Conservation (phyloP, 768 basidiomycete genomes). For the Jaapia argillacea region DNA sequence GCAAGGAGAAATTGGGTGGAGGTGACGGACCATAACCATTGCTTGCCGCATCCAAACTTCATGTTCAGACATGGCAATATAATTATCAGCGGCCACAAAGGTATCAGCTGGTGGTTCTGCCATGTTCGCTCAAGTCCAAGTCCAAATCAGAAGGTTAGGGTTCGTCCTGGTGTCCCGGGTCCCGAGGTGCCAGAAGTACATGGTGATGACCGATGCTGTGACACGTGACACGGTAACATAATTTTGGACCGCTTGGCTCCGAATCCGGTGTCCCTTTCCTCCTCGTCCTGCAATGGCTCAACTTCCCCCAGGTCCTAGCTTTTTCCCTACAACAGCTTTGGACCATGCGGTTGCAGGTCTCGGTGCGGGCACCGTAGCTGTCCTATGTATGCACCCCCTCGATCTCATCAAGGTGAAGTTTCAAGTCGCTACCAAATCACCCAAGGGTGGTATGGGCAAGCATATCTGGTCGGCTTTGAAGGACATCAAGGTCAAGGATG, state of each 20-base stretch:
- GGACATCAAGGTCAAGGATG: conserved; percentile 64
- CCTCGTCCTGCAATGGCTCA: neutral
- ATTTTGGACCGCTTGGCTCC: no score
- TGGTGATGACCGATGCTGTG: no score
- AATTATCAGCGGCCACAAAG: no score
- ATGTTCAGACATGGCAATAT: no score
- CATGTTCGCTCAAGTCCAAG: no score
- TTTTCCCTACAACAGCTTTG: conserved; percentile 25
- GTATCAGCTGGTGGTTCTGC: conserved; percentile 8
- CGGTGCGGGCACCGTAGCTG: conserved; percentile 85
- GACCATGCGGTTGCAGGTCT: conserved; percentile 95
- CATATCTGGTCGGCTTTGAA: conserved; percentile 71
- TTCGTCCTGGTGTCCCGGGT: no score
- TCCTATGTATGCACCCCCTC: conserved; percentile 93
- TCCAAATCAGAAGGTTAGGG: no score
- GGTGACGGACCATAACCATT: conserved; percentile 57
- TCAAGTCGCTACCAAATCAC: conserved; percentile 71
- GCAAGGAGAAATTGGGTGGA: neutral
- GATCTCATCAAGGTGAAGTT: conserved; percentile 93
- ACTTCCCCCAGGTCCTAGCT: neutral
- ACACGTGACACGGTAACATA: no score
- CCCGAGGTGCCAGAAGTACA: no score
- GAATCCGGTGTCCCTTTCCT: conserved; percentile 3
- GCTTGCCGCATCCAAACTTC: conserved; percentile 77
- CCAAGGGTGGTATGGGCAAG: conserved; percentile 49